Evolutionary conservation across 257 asterid species (phyloP).

Genomic region (Solanum pennellii): DNA sequence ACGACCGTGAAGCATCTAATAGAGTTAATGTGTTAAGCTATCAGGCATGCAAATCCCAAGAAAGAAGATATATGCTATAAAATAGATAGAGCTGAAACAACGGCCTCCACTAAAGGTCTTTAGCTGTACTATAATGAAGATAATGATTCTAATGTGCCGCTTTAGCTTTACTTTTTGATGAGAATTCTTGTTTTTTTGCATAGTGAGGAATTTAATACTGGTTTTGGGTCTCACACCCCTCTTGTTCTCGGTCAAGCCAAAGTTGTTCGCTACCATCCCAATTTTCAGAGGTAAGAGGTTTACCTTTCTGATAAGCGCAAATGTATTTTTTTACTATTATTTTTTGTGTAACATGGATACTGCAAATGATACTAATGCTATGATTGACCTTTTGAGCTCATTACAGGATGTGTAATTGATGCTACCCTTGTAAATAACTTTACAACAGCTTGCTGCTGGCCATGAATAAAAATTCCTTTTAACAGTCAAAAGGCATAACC

Average conservation of each 20-base stretch:
- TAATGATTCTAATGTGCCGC: not conserved
- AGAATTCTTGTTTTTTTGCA: slow-evolving; percentile 5
- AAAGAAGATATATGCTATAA: not conserved
- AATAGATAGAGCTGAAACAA: not conserved
- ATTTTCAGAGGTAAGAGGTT: slow-evolving; percentile 55
- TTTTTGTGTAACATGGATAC: not conserved
- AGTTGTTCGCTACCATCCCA: slow-evolving; percentile 72
- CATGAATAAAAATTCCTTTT: not conserved
- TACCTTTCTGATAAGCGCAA: not conserved
- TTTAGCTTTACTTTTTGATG: slow-evolving; percentile 8
- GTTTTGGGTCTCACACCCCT: slow-evolving; percentile 91
- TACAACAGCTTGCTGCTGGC: not conserved
- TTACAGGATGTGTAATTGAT: not conserved
- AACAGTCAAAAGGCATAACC: not conserved
- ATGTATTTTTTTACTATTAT: not conserved
- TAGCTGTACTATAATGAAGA: not conserved
- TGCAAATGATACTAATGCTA: not conserved
- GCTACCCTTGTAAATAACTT: not conserved
- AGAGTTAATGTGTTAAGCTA: not conserved
- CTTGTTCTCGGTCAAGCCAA: slow-evolving; percentile 82
- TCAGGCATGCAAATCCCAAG: not conserved
- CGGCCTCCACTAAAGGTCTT: not conserved
- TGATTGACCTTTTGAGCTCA: not conserved
- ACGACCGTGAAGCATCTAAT: not conserved
- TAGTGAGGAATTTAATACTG: slow-evolving; percentile 83